Evolutionary conservation across 106 monocot genomes (phyloP).

Genomic region (Amphibolis antarctica): DNA sequence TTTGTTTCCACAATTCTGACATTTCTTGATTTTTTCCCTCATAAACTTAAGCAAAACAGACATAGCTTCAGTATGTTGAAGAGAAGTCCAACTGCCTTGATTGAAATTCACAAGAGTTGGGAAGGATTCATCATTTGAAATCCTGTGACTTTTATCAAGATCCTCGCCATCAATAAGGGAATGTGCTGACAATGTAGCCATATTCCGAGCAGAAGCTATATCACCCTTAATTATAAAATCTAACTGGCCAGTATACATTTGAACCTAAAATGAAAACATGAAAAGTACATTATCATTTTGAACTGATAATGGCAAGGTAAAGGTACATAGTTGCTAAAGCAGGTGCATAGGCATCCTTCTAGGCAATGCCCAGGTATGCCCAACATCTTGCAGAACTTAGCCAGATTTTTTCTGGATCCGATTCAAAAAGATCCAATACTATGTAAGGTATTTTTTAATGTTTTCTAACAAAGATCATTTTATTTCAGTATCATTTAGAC

Average conservation of each 20-base stretch:
- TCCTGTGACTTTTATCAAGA: not conserved
- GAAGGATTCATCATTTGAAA: not conserved
- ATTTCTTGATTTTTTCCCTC: slow-evolving; percentile 37
- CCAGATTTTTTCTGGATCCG: too few species aligned
- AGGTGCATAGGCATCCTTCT: not conserved
- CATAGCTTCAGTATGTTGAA: slow-evolving; percentile 56
- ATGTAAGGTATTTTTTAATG: too few species aligned
- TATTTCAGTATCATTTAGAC: too few species aligned
- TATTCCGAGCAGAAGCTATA: slow-evolving; percentile 33
- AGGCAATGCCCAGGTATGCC: too few species aligned
- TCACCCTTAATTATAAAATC: slow-evolving; percentile 48
- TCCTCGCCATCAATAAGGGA: slow-evolving; percentile 10
- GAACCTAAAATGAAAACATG: slow-evolving; percentile 26
- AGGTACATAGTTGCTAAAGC: not conserved
- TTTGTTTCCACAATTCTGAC: slow-evolving; percentile 37
- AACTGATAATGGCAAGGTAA: not conserved
- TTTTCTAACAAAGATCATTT: too few species aligned
- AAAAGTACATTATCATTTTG: not conserved
- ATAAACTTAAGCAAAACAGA: slow-evolving; percentile 35
- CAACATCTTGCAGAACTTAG: too few species aligned
- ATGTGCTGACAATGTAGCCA: slow-evolving; percentile 2
- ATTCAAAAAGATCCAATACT: too few species aligned
- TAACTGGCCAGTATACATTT: slow-evolving; percentile 31
- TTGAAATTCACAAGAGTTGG: slow-evolving; percentile 10
- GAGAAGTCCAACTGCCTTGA: slow-evolving; percentile 44